Evolutionary conservation across 192 early-diverging fungal genomes (phyloP), one percentile per base, ranked within the genome.

Genomic region (Chytriomyces confervae): DNA sequence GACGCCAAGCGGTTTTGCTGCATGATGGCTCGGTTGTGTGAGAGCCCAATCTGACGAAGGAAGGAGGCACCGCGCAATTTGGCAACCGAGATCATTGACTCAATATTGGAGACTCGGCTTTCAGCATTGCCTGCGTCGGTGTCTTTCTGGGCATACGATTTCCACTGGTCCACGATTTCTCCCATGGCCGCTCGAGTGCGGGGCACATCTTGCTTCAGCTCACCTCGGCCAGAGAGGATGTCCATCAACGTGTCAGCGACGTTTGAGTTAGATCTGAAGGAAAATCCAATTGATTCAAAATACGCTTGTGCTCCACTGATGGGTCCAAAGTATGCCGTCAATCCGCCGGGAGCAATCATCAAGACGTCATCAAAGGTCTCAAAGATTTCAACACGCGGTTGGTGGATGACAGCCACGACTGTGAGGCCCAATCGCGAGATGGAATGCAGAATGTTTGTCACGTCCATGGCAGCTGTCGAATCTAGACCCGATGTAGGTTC

Each of bases 321-420:
- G 1, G 83, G 80, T 2, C 95, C 95, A 84, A 93, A 91, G 77
- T 92, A 96, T 13, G 91, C 93, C 13, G 91, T 92, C 67, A 84
- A 82, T 65, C 95, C 95, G 61, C 94, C 94, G 75, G 89, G 89
- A 50, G 90, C 92, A 29, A 96, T 82, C 43, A 96, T 84, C 63
- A 95, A 75, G 16, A 95, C 81, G 43, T 94, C 91, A 79, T 95
- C 94, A 82, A 96, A 96, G 71, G 91, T 93, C 72, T 92, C 91
- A 81, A 96, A 96, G 66, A 94, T 84, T 78, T 93, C 84, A 18
- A 92, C 86, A 18, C 91, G 92, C 61, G 94, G 94, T 81, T 93
- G 92, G 84, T 96, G 94, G 44, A 96, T 95, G 11, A 92, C 93
- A 78, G 93, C 94, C 62, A 93, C 84, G 53, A 96, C 76, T 18